phyloP scores from a whole-genome alignment of 2,329 filamentous ascomycete species.

The Fusarium sp. region DNA sequence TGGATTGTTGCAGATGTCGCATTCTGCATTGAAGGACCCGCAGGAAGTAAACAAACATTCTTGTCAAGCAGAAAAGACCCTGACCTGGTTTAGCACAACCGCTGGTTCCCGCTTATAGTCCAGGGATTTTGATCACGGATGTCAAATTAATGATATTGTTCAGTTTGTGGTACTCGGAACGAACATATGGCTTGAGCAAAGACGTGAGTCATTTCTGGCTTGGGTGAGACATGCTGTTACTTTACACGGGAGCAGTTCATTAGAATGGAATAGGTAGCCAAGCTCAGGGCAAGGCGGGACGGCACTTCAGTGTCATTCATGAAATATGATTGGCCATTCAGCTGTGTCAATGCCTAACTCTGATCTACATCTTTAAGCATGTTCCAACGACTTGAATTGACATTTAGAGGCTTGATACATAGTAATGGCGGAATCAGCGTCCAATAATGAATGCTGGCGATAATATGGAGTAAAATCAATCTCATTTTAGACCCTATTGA shows the following conservation, averaged over 20 bases:
- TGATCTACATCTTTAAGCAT: neutral
- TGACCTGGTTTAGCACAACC: conserved; percentile 16
- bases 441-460: neutral
- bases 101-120: neutral
- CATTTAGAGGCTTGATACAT: neutral
- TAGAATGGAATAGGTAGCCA: neutral
- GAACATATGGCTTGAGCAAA: neutral
- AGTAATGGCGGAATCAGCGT: neutral
- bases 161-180: neutral
- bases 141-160: neutral
- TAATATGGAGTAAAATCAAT: conserved; percentile 10
- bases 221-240: neutral
- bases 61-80: neutral
- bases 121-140: neutral
- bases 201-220: neutral
- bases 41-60: conserved; percentile 13
- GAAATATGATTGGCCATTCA: conserved; percentile 5
- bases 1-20: neutral
- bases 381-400: neutral
- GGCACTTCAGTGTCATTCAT: conserved; percentile 11
- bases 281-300: neutral
- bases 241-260: neutral
- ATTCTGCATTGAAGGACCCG: neutral
- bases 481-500: conserved; percentile 17
- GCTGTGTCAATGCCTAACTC: neutral